Evolutionary conservation across 2,329 filamentous ascomycete genomes (phyloP).

Genomic region (Emergomyces pasteurianus): DNA sequence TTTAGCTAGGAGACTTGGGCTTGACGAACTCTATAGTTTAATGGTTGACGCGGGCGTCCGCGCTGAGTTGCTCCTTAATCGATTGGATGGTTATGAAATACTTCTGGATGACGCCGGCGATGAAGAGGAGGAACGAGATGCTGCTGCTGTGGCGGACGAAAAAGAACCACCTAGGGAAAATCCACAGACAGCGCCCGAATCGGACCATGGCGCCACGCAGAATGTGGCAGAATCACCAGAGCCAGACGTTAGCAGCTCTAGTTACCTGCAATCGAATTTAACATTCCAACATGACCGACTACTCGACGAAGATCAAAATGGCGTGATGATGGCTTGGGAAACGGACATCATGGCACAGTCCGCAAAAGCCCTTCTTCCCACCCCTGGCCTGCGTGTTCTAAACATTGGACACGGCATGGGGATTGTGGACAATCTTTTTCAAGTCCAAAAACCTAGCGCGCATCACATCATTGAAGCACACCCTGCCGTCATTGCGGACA

Average conservation of each 20-base stretch:
- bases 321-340: slow-evolving; percentile 93
- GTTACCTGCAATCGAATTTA: slow-evolving; percentile 56
- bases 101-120: slow-evolving; percentile 41
- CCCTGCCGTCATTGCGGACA: slow-evolving; percentile 58
- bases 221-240: slow-evolving; percentile 11
- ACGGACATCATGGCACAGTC: slow-evolving; percentile 72
- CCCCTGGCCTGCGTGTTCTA: slow-evolving; percentile 55
- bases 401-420: slow-evolving; percentile 90
- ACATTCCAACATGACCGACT: slow-evolving; percentile 55
- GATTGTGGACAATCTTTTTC: slow-evolving; percentile 69
- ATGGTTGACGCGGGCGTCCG: slow-evolving; percentile 84
- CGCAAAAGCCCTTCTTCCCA: slow-evolving; percentile 54
- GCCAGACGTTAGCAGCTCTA: slow-evolving; percentile 46
- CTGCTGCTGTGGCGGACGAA: slow-evolving; percentile 14
- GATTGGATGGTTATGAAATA: slow-evolving; percentile 70
- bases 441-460: slow-evolving; percentile 50
- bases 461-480: slow-evolving; percentile 87
- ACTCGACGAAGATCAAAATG: slow-evolving; percentile 63
- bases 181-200: slow-evolving; percentile 11
- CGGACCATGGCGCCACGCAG: slow-evolving; percentile 14
- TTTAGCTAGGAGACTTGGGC: slow-evolving; percentile 57
- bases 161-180: slow-evolving; percentile 24
- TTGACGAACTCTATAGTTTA: slow-evolving; percentile 61
- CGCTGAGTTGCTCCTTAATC: slow-evolving; percentile 72
- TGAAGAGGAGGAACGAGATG: slow-evolving; percentile 25